These are phyloP conservation scores for Saksenaea vasiformis DNA, from an alignment of 371 early-diverging fungal species.

Conservation along the genomic window DNA sequence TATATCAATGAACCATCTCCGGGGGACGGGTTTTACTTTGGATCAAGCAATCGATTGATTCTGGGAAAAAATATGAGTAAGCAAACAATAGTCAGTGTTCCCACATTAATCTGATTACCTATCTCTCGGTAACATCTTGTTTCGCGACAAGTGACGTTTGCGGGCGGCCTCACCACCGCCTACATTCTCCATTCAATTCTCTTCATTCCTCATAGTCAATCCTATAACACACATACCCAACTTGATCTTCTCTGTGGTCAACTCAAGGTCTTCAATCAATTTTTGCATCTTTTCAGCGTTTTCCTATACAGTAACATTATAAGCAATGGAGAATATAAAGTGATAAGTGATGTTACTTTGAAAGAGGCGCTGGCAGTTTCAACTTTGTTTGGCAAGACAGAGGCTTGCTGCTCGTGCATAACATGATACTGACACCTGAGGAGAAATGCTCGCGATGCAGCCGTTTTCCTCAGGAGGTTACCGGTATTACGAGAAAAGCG, in stretches of 20 bases:
- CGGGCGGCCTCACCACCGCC: slow-evolving; percentile 94
- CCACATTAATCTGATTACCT: slow-evolving; percentile 53
- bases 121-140: slow-evolving; percentile 95
- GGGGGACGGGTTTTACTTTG: slow-evolving; percentile 72
- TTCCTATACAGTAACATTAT: slow-evolving; percentile 56
- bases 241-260: slow-evolving; percentile 71
- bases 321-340: not conserved
- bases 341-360: slow-evolving; percentile 58
- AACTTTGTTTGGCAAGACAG: slow-evolving; percentile 52
- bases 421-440: slow-evolving; percentile 28
- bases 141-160: slow-evolving; percentile 83
- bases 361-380: slow-evolving; percentile 83
- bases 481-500: not conserved
- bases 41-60: slow-evolving; percentile 85
- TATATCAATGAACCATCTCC: not conserved
- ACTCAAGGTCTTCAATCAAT: slow-evolving; percentile 76
- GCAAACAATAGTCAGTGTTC: not conserved
- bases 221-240: slow-evolving; percentile 56
- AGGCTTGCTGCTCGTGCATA: slow-evolving; percentile 42
- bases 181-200: slow-evolving; percentile 19
- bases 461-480: not conserved
- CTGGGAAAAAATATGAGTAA: slow-evolving; percentile 30
- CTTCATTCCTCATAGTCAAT: not conserved
- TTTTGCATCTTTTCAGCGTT: slow-evolving; percentile 81
- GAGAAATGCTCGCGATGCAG: not conserved